These are phyloP conservation scores for Rhizopogon sp. DNA, from an alignment of 768 basidiomycete genomes.

Conservation along the genomic window DNA sequence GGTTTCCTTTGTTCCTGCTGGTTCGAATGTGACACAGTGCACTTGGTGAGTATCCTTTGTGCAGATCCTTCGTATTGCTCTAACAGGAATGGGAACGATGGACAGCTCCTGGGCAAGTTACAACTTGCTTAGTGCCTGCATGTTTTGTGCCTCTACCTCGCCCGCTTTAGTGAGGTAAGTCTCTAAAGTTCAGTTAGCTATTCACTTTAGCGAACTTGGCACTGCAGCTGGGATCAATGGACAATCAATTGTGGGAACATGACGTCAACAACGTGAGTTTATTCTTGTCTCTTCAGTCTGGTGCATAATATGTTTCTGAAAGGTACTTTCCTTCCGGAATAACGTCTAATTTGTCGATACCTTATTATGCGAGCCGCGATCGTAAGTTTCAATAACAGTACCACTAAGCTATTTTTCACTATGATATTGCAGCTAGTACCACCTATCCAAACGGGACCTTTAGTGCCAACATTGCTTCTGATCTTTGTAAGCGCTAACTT, in stretches of 20 bases:
- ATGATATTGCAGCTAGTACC: slow-evolving; percentile 9
- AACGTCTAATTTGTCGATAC: slow-evolving; percentile 12
- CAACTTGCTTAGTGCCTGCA: slow-evolving; percentile 24
- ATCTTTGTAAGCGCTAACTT: slow-evolving; percentile 8
- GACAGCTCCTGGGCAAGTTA: slow-evolving; percentile 25
- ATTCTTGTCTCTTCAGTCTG: not conserved
- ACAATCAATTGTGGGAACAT: slow-evolving; percentile 9
- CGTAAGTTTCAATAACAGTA: slow-evolving; percentile 9
- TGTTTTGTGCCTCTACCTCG: slow-evolving; percentile 10
- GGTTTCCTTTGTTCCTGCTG: slow-evolving; percentile 11
- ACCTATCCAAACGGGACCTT: slow-evolving; percentile 15
- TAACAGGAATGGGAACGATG: not conserved
- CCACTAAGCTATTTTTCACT: not conserved
- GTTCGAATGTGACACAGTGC: slow-evolving; percentile 11
- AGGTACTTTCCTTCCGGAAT: slow-evolving; percentile 20
- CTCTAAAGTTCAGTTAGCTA: not conserved
- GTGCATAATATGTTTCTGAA: not conserved
- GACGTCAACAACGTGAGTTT: slow-evolving; percentile 14
- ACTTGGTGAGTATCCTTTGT: slow-evolving; percentile 15
- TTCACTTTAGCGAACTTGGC: slow-evolving; percentile 1
- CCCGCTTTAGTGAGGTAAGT: slow-evolving; percentile 11
- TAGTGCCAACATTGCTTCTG: slow-evolving; percentile 6
- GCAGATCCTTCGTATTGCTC: not conserved
- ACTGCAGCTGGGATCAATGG: slow-evolving; percentile 21
- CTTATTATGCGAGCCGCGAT: slow-evolving; percentile 18